phyloP scores from a whole-genome alignment of 805 yeast genomes.

The Pichia membranifaciens region DNA sequence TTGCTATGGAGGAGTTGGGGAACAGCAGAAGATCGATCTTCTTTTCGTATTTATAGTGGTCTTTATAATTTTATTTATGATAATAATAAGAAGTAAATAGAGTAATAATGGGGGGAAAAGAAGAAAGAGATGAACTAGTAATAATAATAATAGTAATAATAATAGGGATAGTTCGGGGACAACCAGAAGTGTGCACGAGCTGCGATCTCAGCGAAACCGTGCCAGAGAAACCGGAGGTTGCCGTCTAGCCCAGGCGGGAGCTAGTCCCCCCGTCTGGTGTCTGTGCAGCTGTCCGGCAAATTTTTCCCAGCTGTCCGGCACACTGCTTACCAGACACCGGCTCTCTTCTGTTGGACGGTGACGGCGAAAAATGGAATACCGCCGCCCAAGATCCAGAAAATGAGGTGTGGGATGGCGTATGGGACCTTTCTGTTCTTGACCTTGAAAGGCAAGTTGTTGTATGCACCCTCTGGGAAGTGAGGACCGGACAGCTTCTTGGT shows the following conservation, averaged over 20 bases:
- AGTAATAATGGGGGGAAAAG: not conserved
- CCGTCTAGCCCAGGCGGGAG: no score
- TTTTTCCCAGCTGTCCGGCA: not conserved
- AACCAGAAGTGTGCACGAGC: no score
- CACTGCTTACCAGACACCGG: slow-evolving; percentile 41
- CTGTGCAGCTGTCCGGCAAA: no score
- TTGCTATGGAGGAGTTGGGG: no score
- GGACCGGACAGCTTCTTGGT: slow-evolving; percentile 36
- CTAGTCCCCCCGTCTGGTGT: no score
- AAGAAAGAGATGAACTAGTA: not conserved
- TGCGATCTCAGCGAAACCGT: no score
- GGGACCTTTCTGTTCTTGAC: slow-evolving; percentile 92
- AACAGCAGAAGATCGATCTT: not conserved
- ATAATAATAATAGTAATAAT: not conserved
- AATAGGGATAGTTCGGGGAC: no score
- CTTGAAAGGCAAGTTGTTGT: slow-evolving; percentile 90
- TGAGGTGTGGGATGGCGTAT: slow-evolving; percentile 74
- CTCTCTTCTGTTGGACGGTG: slow-evolving; percentile 80
- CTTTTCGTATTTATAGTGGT: not conserved
- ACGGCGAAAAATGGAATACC: slow-evolving; percentile 74
- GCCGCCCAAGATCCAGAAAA: slow-evolving; percentile 65
- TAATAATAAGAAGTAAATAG: not conserved
- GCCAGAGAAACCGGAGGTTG: no score
- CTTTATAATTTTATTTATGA: not conserved
- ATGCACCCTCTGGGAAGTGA: slow-evolving; percentile 69